phyloP scores from a whole-genome alignment of 371 early-diverging fungal genomes.

The Mucor velutinosus region DNA sequence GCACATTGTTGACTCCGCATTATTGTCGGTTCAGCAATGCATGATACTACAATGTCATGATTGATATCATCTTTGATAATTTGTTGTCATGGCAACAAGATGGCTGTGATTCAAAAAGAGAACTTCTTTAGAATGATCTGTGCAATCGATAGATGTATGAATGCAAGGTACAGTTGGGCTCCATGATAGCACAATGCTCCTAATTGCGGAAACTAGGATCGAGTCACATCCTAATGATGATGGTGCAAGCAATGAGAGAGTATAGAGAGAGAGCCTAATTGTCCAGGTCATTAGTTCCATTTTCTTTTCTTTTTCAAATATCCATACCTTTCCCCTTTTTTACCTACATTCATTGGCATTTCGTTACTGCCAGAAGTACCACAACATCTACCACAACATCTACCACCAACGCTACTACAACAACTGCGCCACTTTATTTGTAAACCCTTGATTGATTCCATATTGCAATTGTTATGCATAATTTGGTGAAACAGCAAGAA shows the following conservation, averaged over 20 bases:
- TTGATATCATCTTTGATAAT: no score
- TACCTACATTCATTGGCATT: not conserved
- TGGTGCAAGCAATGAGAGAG: not conserved
- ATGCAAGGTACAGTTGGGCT: not conserved
- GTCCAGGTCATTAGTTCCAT: not conserved
- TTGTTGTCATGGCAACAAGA: no score
- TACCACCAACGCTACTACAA: not conserved
- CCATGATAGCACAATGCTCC: not conserved
- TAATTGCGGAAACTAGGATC: not conserved
- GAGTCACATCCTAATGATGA: not conserved
- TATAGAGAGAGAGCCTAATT: not conserved
- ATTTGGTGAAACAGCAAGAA: slow-evolving; percentile 14
- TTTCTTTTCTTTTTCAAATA: not conserved
- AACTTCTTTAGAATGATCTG: not conserved
- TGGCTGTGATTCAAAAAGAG: no score
- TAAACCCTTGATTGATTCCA: not conserved
- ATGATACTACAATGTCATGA: not conserved
- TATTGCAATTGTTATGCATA: slow-evolving; percentile 15
- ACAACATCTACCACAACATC: not conserved
- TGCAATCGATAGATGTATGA: not conserved
- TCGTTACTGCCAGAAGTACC: not conserved
- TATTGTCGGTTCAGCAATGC: no score
- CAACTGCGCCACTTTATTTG: not conserved
- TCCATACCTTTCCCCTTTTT: not conserved
- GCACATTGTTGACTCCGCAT: no score